Base-by-base conservation (phyloP, 2,329 filamentous ascomycete genomes). In the Pseudocercospora pini-densiflorae region DNA sequence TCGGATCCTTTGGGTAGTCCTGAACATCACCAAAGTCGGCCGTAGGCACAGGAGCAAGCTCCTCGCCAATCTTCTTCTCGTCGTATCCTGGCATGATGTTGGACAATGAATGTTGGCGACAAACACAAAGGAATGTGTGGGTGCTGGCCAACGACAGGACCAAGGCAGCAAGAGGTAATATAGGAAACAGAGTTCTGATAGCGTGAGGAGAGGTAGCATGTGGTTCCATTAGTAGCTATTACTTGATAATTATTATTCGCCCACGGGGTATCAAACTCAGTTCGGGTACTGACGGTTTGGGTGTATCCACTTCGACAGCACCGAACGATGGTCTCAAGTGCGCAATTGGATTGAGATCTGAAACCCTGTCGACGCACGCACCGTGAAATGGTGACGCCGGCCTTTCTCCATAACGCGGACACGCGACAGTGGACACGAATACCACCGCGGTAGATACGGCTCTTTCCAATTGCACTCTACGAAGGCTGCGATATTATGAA, bases 1-100 rank as follows among this genome's bases (percentile, higher is more conserved):
- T 63, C 58, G 33, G 51, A 65, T 29, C 47, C 55, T 67, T 67
- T 6, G 64, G 53, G 19, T 61, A 62, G 23, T 70, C 66, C 43
- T 71, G 63, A 12, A 71, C 63, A 21, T 68, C 65, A 29, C 69
- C 70, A 59, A 67, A 61, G 24, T 62, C 62, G 21, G 59, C 55
- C 16, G 70, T 68, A 24, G 59, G 61, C n/a, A 72, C 62, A 21
- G 64, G 66, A 36, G 63, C 59, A 21, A 70, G 63, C 16, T 70
- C 67, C 40, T 73, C 67, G 23, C 59, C 64, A 3, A 36, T 14
- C 58, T 70, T 70, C 62, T 67, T 70, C 45, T 70, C 66, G 14
- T 61, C 53, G 54, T 54, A 59, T 7, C 60, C 45, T 55, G 36
- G 53, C 66, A 69, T 69, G 54, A 21, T 64, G n/a, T n/a, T n/a